phyloP scores from a whole-genome alignment of 352 stramenopile species.

The Globisporangium lucens region DNA sequence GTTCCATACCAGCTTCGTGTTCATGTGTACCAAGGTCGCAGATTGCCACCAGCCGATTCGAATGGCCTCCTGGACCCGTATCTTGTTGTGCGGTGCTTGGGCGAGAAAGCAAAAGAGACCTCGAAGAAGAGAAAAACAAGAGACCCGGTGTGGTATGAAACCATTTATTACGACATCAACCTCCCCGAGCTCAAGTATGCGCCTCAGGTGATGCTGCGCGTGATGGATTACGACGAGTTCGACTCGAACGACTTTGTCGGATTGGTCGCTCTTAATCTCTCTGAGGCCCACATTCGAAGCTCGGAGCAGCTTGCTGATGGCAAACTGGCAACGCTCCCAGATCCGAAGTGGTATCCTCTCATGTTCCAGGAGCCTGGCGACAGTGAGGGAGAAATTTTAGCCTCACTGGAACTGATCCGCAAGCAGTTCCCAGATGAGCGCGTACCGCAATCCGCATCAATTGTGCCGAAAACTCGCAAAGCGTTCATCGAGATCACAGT shows the following conservation, averaged over 20 bases:
- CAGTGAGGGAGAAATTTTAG: conserved; percentile 77
- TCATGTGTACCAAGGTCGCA: conserved; percentile 81
- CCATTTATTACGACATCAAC: conserved; percentile 84
- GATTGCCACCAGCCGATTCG: conserved; percentile 75
- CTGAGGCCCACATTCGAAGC: conserved; percentile 64
- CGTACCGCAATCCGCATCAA: conserved; percentile 45
- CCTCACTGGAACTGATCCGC: conserved; percentile 68
- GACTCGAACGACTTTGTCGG: conserved; percentile 72
- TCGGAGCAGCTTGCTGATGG: conserved; percentile 51
- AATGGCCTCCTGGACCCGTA: conserved; percentile 86
- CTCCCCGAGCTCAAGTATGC: conserved; percentile 74
- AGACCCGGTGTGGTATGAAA: conserved; percentile 88
- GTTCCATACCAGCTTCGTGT: conserved; percentile 82
- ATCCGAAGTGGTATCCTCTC: conserved; percentile 74
- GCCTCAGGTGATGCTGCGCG: conserved; percentile 71
- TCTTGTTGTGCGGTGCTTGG: conserved; percentile 75
- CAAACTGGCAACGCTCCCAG: conserved; percentile 41
- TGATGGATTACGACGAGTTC: conserved; percentile 83
- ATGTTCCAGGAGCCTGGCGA: conserved; percentile 77
- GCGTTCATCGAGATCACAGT: conserved; percentile 85
- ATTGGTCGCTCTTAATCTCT: conserved; percentile 56
- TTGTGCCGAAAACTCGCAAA: conserved; percentile 62
- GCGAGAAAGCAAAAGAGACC: conserved; percentile 71
- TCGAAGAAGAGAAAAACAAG: conserved; percentile 74
- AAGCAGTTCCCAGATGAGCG: conserved; percentile 70